phyloP scores from a whole-genome alignment of 2,329 filamentous ascomycete genomes.

The Epichloe sibirici region DNA sequence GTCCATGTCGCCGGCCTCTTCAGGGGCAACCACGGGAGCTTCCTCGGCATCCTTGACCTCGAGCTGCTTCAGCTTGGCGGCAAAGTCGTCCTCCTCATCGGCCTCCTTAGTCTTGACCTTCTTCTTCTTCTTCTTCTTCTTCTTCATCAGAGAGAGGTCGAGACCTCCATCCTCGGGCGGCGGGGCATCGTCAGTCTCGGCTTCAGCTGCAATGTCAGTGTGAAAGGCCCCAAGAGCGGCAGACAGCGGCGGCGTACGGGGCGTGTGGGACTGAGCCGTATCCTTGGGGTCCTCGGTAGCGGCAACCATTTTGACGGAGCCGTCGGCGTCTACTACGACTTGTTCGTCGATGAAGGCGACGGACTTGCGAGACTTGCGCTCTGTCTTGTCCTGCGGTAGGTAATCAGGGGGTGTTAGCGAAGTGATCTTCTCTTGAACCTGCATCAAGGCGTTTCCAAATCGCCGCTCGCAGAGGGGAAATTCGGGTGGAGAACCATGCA shows the following conservation, averaged over 20 bases:
- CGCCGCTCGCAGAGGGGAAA: not conserved
- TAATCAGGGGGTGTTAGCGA: not conserved
- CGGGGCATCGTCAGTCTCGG: slow-evolving; percentile 31
- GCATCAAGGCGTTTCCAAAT: not conserved
- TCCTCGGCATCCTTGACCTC: slow-evolving; percentile 55
- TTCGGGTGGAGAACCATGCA: not conserved
- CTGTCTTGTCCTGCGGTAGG: slow-evolving; percentile 18
- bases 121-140: slow-evolving; percentile 86
- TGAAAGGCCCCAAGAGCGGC: slow-evolving; percentile 39
- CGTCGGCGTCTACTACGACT: slow-evolving; percentile 80
- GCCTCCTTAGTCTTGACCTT: slow-evolving; percentile 43
- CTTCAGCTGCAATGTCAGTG: slow-evolving; percentile 36
- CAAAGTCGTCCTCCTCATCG: slow-evolving; percentile 51
- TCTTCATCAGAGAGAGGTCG: slow-evolving; percentile 61
- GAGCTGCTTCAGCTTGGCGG: slow-evolving; percentile 49
- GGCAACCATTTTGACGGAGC: slow-evolving; percentile 66
- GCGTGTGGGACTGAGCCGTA: slow-evolving; percentile 68
- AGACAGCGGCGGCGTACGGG: slow-evolving; percentile 50
- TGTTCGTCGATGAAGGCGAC: slow-evolving; percentile 87
- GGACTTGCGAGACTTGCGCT: slow-evolving; percentile 75
- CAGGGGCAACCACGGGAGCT: slow-evolving; percentile 33
- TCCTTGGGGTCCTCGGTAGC: slow-evolving; percentile 64
- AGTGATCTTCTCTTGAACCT: not conserved
- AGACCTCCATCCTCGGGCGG: slow-evolving; percentile 40
- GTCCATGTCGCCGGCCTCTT: slow-evolving; percentile 64